Evolutionary conservation across 106 monocot species (phyloP), one percentile per base, ranked within the genome.

Genomic region (Cymbidium sinense): DNA sequence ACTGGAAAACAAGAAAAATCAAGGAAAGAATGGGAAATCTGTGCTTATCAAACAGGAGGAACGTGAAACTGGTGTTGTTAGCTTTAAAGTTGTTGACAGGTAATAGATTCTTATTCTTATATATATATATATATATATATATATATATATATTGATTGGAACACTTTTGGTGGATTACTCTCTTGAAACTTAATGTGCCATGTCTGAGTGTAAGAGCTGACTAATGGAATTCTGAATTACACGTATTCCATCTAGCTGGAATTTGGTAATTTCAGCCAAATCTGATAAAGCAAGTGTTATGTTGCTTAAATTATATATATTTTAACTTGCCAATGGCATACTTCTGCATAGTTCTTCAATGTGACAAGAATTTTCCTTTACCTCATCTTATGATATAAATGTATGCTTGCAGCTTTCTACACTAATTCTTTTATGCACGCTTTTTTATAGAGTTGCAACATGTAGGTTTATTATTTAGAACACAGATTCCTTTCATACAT

Each of bases 1-100:
- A 76, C 47, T 28, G 61, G 84, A 83, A 58, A 83, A 82, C 7
- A 83, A 85, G 52, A 51, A 73, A 23, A 84, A 51, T 50, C 87
- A 87, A 82, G 80, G 75, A 43, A 86, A 93, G 76, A 82, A 79
- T 78, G 93, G 86, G 11, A 89, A 89, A 70, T 93, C 93, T 69
- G 89, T 93, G 41, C 93, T 93, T 78, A 89, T 93, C 39, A 93
- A 93, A 58, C 87, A 89, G 84, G 99, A 99, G 52, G 99, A 99
- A 75, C 89, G 99, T 77, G 99, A 99, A 89, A 99, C 92, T 20
- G 99, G 99, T 50, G 87, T 99, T 85, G 92, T 99, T 29, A 89
- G 91, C 74, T 74, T 73, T 29, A 89, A 91, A 36, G 91, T 95
- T 74, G 84, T 95, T 73, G 54, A 79, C 31, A 89, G 94, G 94